Evolutionary conservation across 2,329 filamentous ascomycete species (phyloP).

Genomic region (Cercospora sp.): DNA sequence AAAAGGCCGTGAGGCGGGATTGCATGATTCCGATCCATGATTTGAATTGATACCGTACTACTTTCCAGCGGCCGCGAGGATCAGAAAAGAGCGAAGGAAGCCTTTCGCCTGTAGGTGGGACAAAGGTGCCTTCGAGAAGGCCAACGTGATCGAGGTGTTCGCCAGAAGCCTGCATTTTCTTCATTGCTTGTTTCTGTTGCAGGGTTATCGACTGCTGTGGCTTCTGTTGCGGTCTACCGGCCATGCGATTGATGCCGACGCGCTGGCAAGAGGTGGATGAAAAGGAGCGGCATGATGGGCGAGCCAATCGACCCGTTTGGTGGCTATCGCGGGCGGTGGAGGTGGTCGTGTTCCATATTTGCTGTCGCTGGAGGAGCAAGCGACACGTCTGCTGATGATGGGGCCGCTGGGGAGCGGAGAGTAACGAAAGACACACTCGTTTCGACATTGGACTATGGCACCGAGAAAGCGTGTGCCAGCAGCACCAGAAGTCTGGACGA

Average conservation of each 20-base stretch:
- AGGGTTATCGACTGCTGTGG: constrained; percentile 44
- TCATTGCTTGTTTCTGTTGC: constrained; percentile 38
- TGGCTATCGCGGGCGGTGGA: constrained; percentile 16
- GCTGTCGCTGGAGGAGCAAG: constrained; percentile 13
- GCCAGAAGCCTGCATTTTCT: constrained; percentile 28
- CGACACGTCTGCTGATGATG: constrained; percentile 8
- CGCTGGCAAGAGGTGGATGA: constrained; percentile 18
- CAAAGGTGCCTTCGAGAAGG: constrained; percentile 42
- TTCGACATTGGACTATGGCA: constrained; percentile 25
- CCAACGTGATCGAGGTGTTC: constrained; percentile 45
- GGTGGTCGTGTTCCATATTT: constrained; percentile 4
- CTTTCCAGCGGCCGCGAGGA: constrained; percentile 4
- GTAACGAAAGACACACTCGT: constrained; percentile 25
- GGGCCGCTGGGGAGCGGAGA: constrained; percentile 21
- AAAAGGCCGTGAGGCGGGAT: constrained; percentile 18
- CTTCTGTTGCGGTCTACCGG: constrained; percentile 23
- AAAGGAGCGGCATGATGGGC: constrained; percentile 24
- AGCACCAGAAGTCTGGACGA: background rate
- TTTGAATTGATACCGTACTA: constrained; percentile 14
- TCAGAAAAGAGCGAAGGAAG: constrained; percentile 27
- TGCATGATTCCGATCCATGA: background rate
- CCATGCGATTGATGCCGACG: constrained; percentile 15
- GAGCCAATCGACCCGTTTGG: background rate
- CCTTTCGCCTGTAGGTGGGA: constrained; percentile 33
- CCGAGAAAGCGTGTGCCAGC: background rate